phyloP scores from a whole-genome alignment of 2,329 filamentous ascomycete species.

The Cladosporium sp. region DNA sequence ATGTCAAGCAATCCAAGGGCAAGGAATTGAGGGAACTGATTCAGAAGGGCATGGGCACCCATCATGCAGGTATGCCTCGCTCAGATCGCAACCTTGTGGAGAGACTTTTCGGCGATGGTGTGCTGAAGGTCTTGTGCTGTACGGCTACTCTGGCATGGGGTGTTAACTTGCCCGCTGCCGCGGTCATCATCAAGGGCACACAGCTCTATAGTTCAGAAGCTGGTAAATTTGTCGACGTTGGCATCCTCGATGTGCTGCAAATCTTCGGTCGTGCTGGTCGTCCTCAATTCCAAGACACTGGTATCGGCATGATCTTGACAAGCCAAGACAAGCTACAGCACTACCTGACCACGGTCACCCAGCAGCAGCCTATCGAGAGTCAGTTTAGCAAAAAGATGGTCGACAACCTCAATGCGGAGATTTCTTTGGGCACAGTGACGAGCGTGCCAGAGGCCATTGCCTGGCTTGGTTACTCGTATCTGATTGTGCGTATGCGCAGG shows the following conservation, averaged over 20 bases:
- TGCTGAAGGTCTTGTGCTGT: conserved; percentile 97
- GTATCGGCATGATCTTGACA: conserved; percentile 97
- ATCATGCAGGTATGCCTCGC: conserved; percentile 95
- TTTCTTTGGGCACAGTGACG: conserved; percentile 89
- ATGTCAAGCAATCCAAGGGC: conserved; percentile 81
- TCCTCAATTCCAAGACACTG: conserved; percentile 94
- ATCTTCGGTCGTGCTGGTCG: conserved; percentile 98
- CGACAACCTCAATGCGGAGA: conserved; percentile 95
- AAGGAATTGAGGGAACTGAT: conserved; percentile 85
- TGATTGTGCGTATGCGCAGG: conserved; percentile 93
- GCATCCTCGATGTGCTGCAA: conserved; percentile 93
- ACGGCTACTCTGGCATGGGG: conserved; percentile 97
- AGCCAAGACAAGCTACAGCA: conserved; percentile 90
- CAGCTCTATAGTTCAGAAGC: conserved; percentile 96
- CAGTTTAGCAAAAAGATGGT: conserved; percentile 90
- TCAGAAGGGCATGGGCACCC: conserved; percentile 86
- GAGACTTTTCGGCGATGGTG: conserved; percentile 80
- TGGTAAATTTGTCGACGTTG: conserved; percentile 92
- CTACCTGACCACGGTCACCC: conserved; percentile 88
- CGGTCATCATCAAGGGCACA: conserved; percentile 96
- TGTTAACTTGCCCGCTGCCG: conserved; percentile 95
- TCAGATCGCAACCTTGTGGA: conserved; percentile 96
- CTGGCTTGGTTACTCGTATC: conserved; percentile 96
- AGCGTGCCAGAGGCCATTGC: conserved; percentile 90
- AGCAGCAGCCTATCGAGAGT: conserved; percentile 97